These are phyloP conservation scores for Pyrenopolyporus hunteri DNA, from an alignment of 495 filamentous ascomycete genomes.

Conservation along the genomic window DNA sequence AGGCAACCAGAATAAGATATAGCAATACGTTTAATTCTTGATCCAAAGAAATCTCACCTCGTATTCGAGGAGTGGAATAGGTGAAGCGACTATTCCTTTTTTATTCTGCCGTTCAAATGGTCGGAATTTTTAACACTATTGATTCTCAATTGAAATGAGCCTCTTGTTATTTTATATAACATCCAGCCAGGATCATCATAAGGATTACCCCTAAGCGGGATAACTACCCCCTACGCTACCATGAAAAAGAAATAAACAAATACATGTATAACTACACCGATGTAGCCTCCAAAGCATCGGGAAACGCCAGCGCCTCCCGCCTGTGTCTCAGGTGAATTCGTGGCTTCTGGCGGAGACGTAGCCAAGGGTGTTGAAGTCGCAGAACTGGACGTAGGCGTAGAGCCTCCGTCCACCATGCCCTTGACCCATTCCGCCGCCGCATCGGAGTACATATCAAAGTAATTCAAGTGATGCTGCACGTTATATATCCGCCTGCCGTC, in stretches of 20 bases:
- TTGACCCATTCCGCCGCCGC: constrained; percentile 32
- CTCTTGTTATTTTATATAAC: no score
- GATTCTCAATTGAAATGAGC: no score
- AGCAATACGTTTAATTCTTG: no score
- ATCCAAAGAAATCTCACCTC: no score
- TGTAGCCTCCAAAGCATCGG: neutral
- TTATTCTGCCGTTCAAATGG: no score
- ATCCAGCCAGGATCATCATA: no score
- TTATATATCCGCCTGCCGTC: constrained; percentile 10
- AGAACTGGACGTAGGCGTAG: neutral
- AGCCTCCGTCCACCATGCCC: neutral
- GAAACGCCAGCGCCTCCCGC: neutral
- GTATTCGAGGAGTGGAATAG: no score
- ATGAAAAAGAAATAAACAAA: constrained; percentile 3
- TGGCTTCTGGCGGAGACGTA: constrained; percentile 4
- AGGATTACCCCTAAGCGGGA: no score
- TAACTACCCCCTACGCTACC: no score
- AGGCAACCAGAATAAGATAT: no score
- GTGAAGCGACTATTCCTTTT: no score
- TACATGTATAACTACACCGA: neutral
- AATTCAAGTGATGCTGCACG: constrained; percentile 29
- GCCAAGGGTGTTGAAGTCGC: neutral
- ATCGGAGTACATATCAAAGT: constrained; percentile 36
- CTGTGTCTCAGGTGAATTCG: constrained; percentile 2
- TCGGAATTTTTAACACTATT: no score